Conservation (phyloP, 169 alveolate genomes). For the Plasmodium gaboni region DNA sequence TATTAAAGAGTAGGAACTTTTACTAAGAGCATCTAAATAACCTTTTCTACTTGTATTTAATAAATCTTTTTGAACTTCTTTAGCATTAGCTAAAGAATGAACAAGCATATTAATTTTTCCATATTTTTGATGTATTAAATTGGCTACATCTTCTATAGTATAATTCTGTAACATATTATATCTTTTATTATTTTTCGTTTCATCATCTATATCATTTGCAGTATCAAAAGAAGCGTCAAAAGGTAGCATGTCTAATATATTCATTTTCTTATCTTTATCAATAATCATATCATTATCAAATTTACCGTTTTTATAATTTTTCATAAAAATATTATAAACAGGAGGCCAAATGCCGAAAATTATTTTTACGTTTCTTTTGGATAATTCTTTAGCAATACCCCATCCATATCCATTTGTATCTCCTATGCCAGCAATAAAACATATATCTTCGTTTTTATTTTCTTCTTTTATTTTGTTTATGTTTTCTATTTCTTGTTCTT, state of each 20-base stretch:
- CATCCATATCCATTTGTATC: constrained; percentile 84
- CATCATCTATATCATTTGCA: constrained; percentile 84
- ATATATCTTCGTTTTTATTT: constrained; percentile 16
- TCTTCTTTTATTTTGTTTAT: background rate
- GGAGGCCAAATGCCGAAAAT: constrained; percentile 83
- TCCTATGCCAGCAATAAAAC: constrained; percentile 80
- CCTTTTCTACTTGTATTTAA: constrained; percentile 87
- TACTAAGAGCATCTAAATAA: constrained; percentile 85
- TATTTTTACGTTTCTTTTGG: constrained; percentile 79
- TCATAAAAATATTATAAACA: constrained; percentile 77
- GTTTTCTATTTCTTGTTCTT: background rate
- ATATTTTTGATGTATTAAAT: constrained; percentile 58
- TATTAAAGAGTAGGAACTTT: constrained; percentile 85
- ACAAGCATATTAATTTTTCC: constrained; percentile 85
- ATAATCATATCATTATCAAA: constrained; percentile 75
- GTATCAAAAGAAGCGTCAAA: constrained; percentile 86
- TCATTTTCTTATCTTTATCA: constrained; percentile 55
- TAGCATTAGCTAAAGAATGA: constrained; percentile 88
- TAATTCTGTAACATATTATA: constrained; percentile 80
- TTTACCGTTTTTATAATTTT: constrained; percentile 55
- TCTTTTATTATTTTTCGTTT: constrained; percentile 83
- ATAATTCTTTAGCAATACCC: constrained; percentile 82
- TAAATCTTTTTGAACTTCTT: constrained; percentile 85
- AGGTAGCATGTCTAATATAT: constrained; percentile 81
- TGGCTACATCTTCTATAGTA: constrained; percentile 82